Base-by-base conservation (phyloP, 208 protist genomes). In the Crithidia fasciculata region DNA sequence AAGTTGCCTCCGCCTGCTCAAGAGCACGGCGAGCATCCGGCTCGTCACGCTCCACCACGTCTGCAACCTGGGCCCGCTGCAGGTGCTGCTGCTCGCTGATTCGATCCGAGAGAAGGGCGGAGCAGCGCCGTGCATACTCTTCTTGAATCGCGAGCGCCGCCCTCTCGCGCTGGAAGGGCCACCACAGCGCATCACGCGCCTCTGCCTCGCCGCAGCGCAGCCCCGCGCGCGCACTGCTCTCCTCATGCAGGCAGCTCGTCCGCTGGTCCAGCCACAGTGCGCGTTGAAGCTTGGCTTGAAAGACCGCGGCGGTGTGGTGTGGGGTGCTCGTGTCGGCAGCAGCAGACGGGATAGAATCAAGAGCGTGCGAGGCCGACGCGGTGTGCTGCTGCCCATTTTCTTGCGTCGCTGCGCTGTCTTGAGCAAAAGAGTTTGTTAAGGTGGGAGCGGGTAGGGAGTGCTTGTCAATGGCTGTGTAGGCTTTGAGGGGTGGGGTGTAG, bases 201-300 rank as follows among this genome's bases (percentile, higher is more conserved):
- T 79, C 74, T 5, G 74, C 66, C 44, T 79, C 74, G 19, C 4
- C 47, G 60, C 74, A 79, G 36, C 74, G 74, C 67, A 54, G 57
- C 39, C 37, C 49, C 7, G 74, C 65, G 2, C 74, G 58, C 36
- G 50, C 40, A 16, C 55, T 56, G 8, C 66, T 37, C 53, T 79
- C 74, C 5, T 40, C 55, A 16, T 72, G 49, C 16, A 6, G 19
- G 54, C 70, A 54, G 15, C 53, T 52, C 39, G 61, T 69, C 36
- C 56, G 45, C 54, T 74, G 59, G 44, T 79, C 74, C 49, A 79
- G 61, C 53, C 66, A 69, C 55, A 74, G n/a, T 12, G 67, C 66
- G 13, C 28, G 67, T n/a, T 74, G 68, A 5, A 83, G 73, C 39
- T 73, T 76, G 4, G 68, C 58, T 40, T 76, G 78, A 43, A 73